A percentile compares a stretch with the other conserved stretches of the same genome.
These are phyloP conservation scores for Rhizophagus sp. DNA, from an alignment of 192 early-diverging fungal species.

Conservation along the genomic window DNA sequence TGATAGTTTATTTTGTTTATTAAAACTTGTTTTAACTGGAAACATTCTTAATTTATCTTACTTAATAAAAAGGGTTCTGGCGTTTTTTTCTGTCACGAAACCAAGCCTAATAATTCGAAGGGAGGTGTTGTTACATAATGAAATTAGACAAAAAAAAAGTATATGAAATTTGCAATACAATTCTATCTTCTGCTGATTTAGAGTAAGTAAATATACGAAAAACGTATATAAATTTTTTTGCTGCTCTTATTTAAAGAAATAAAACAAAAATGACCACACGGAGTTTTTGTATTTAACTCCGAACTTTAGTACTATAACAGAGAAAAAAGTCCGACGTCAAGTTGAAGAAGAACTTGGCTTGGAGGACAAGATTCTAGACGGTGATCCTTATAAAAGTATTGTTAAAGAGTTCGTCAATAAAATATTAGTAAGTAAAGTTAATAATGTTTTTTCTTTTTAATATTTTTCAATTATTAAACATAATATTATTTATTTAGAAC, in stretches of 20 bases:
- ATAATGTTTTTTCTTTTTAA: neutral
- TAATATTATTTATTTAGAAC: neutral
- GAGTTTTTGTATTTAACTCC: neutral
- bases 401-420: neutral
- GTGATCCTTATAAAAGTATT: neutral
- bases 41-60: no score
- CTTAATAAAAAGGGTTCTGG: no score
- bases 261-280: neutral
- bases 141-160: neutral
- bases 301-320: neutral
- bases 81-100: neutral
- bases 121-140: neutral
- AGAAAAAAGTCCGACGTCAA: constrained; percentile 1
- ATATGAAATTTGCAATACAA: neutral
- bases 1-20: no score
- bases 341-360: constrained; percentile 1
- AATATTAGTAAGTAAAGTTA: neutral
- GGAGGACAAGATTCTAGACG: neutral
- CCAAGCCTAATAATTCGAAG: neutral
- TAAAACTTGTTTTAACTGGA: no score
- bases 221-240: no score
- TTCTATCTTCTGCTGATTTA: neutral
- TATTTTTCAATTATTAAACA: neutral
- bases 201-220: constrained; percentile 11
- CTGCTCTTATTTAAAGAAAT: neutral